Conservation (phyloP, 768 basidiomycete species). For the Phanerochaete carnosa region DNA sequence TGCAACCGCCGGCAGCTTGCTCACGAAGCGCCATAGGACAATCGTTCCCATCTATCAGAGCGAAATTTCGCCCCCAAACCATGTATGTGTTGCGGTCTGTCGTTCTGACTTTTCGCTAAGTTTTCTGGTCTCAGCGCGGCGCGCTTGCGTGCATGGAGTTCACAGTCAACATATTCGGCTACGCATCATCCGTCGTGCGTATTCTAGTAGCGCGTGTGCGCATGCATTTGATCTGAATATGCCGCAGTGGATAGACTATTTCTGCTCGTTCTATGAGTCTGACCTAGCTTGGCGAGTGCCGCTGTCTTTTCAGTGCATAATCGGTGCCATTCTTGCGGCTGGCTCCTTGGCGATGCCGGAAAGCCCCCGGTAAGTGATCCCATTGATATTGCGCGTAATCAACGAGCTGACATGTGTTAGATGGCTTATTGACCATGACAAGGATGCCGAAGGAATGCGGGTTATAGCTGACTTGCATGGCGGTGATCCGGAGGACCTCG, state of each 20-base stretch:
- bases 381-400: background rate
- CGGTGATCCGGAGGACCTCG: conserved; percentile 61
- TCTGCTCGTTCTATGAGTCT: conserved; percentile 83
- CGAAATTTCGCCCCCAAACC: conserved; percentile 90
- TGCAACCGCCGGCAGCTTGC: background rate
- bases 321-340: conserved; percentile 73
- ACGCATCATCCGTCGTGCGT: conserved; percentile 84
- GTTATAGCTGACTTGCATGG: conserved; percentile 91
- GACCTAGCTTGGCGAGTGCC: conserved; percentile 92
- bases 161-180: conserved; percentile 89
- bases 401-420: conserved; percentile 32
- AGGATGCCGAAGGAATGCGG: conserved; percentile 77
- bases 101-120: background rate
- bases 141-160: conserved; percentile 95
- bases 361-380: conserved; percentile 66
- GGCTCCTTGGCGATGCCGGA: conserved; percentile 88
- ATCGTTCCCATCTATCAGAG: conserved; percentile 95
- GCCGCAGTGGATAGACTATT: conserved; percentile 87
- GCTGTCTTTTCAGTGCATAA: conserved; percentile 83
- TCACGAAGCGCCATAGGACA: conserved; percentile 49
- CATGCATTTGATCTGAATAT: background rate
- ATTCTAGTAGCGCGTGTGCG: background rate
- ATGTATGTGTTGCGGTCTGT: conserved; percentile 41
- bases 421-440: conserved; percentile 87
- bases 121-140: conserved; percentile 59